These are phyloP conservation scores for Acanthamoeba culbertsoni DNA, from an alignment of 208 protist species.

Conservation along the genomic window DNA sequence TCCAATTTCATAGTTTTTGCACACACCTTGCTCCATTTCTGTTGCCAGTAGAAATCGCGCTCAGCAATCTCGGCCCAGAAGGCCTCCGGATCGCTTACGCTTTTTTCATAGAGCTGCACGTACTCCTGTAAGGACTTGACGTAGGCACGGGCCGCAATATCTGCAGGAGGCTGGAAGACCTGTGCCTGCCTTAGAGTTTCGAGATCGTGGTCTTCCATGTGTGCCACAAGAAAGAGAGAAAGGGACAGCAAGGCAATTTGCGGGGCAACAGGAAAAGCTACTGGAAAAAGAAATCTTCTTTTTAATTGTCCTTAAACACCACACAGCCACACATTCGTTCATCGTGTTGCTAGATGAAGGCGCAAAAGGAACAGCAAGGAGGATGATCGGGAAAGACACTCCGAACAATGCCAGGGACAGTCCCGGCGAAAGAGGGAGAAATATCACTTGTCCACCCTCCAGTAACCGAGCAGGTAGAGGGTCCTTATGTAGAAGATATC, in stretches of 20 bases:
- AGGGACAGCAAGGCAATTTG: too few species aligned
- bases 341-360: too few species aligned
- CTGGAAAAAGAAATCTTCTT: too few species aligned
- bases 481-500: conserved; percentile 81
- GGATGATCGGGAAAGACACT: too few species aligned
- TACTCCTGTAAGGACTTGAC: conserved; percentile 36
- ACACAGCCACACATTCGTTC: too few species aligned
- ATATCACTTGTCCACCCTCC: conserved; percentile 44
- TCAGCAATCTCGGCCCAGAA: conserved; percentile 55
- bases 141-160: not conserved
- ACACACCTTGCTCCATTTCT: conserved; percentile 6
- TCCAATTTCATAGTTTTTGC: not conserved
- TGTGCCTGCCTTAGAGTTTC: not conserved
- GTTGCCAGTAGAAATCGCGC: conserved; percentile 13
- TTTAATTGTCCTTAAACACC: too few species aligned
- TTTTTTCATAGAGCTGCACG: not conserved
- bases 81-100: not conserved
- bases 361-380: too few species aligned
- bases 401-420: too few species aligned
- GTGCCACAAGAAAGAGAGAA: too few species aligned
- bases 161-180: not conserved
- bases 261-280: too few species aligned
- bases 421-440: too few species aligned
- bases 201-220: conserved; percentile 41
- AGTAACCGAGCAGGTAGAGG: conserved; percentile 76